phyloP scores from a whole-genome alignment of 495 filamentous ascomycete species.

The Glarea lozoyensis region DNA sequence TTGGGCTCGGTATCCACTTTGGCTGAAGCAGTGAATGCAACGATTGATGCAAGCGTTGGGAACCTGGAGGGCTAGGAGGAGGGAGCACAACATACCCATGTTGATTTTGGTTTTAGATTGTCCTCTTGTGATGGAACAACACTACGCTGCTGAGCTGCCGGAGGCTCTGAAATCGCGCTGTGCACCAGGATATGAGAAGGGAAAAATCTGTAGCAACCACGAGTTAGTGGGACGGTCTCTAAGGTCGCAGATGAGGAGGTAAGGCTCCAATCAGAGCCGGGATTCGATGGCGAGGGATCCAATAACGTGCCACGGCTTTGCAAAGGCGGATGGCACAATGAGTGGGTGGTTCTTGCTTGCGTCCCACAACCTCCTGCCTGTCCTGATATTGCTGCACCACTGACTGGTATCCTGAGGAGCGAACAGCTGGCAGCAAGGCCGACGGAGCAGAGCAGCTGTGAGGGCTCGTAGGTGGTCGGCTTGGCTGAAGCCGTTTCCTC shows the following conservation, averaged over 20 bases:
- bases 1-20: background rate
- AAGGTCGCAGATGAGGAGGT: background rate
- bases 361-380: too few species aligned
- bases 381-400: too few species aligned
- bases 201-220: slow-evolving; percentile 5
- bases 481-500: background rate
- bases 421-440: background rate
- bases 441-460: background rate
- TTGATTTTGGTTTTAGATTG: background rate
- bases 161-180: background rate
- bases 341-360: too few species aligned
- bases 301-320: too few species aligned
- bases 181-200: slow-evolving; percentile 2
- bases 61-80: background rate
- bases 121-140: background rate
- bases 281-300: background rate
- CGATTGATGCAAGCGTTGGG: background rate
- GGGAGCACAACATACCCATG: slow-evolving; percentile 1
- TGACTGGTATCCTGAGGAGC: background rate
- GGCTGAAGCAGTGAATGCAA: slow-evolving; percentile 1
- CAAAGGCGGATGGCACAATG: too few species aligned
- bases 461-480: background rate
- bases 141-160: background rate
- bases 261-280: background rate
- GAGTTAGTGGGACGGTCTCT: slow-evolving; percentile 1